phyloP scores from a whole-genome alignment of 257 asterid genomes.

The Nicotiana sylvestris region DNA sequence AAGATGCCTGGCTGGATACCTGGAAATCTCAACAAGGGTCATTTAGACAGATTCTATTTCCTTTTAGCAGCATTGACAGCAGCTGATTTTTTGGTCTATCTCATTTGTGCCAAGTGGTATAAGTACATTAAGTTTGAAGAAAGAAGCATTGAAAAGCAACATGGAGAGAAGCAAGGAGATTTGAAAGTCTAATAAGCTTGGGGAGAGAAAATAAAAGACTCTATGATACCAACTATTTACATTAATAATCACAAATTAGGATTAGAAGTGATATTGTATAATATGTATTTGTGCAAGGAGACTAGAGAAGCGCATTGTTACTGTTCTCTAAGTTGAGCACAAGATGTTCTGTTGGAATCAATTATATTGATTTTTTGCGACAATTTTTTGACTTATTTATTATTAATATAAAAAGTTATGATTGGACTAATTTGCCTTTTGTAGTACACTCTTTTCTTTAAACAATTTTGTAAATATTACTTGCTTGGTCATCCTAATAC shows the following conservation, averaged over 20 bases:
- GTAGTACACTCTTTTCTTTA: too few relatives aligned
- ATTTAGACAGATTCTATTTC: conserved; percentile 66
- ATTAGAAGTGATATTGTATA: not conserved
- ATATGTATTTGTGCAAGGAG: not conserved
- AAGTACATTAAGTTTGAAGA: conserved; percentile 67
- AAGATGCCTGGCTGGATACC: conserved; percentile 94
- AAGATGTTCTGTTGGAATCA: not conserved
- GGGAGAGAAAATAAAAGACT: not conserved
- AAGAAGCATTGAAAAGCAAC: conserved; percentile 22
- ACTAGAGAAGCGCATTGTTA: conserved; percentile 1
- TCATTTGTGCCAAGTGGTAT: conserved; percentile 72
- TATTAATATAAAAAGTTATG: too few relatives aligned
- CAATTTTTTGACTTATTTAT: too few relatives aligned
- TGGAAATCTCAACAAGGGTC: conserved; percentile 72
- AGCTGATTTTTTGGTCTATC: conserved; percentile 61
- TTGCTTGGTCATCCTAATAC: too few relatives aligned
- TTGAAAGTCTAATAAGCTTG: conserved; percentile 21
- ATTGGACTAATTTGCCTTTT: too few relatives aligned
- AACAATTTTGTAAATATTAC: too few relatives aligned
- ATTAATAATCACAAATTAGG: not conserved
- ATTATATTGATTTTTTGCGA: too few relatives aligned
- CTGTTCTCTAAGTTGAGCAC: conserved; percentile 7
- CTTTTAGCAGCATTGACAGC: conserved; percentile 63
- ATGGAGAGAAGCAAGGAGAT: conserved; percentile 27
- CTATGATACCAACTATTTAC: not conserved